Percentiles rank a stretch among this genome's conserved stretches.
Conservation (phyloP, 176 grass and related monocot species). For the Dendrocalamus sinicus region DNA sequence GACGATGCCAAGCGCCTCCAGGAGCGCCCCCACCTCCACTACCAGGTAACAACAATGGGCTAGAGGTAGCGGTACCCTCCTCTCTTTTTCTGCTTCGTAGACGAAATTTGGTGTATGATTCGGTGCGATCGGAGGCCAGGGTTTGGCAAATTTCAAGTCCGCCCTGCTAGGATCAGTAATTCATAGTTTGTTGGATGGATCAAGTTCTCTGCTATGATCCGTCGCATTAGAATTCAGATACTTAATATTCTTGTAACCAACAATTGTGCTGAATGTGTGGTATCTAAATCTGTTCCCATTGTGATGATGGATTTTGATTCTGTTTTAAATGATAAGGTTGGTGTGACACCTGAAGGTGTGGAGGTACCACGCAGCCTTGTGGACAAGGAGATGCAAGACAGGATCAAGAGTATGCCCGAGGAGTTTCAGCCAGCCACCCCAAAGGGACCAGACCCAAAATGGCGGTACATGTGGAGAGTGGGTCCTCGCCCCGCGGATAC, state of each 20-base stretch:
- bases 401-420: conserved; percentile 72
- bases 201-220: not conserved
- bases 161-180: not conserved
- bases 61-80: not conserved
- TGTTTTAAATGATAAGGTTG: conserved; percentile 63
- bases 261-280: not conserved
- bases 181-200: not conserved
- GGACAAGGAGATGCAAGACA: conserved; percentile 82
- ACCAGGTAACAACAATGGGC: conserved; percentile 54
- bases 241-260: not conserved
- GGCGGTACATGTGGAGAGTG: conserved; percentile 99
- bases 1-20: conserved; percentile 87
- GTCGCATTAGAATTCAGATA: not conserved
- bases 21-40: conserved; percentile 88
- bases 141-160: not conserved
- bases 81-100: not conserved
- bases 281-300: not conserved
- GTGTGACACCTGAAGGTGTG: conserved; percentile 93
- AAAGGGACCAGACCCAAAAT: conserved; percentile 87
- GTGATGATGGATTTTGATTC: not conserved
- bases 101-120: not conserved
- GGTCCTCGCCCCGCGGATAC: conserved; percentile 79
- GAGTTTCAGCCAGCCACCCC: conserved; percentile 79
- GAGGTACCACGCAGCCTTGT: conserved; percentile 90
- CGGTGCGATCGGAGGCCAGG: not conserved